Percentiles rank a stretch among this genome's conserved stretches.
phyloP scores from a whole-genome alignment of 192 early-diverging fungal species.

The Backusella australiensis region DNA sequence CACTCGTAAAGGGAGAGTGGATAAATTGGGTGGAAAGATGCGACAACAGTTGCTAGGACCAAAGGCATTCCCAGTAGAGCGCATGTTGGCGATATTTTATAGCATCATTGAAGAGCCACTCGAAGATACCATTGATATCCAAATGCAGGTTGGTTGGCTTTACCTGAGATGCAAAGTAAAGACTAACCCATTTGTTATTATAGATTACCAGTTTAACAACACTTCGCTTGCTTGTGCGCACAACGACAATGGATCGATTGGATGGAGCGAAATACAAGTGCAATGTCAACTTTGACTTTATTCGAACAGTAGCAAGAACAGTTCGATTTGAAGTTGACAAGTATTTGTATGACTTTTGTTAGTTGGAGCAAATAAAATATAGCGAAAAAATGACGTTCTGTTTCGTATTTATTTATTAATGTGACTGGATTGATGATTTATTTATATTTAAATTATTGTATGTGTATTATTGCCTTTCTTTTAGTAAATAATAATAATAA shows the following conservation, averaged over 20 bases:
- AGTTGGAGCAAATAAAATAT: background rate
- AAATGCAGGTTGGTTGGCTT: slow-evolving; percentile 47
- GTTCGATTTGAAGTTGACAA: slow-evolving; percentile 86
- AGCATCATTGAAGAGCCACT: slow-evolving; percentile 72
- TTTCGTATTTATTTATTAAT: background rate
- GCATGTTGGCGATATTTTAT: slow-evolving; percentile 97
- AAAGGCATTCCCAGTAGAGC: slow-evolving; percentile 90
- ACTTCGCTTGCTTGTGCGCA: slow-evolving; percentile 70
- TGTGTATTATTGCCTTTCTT: background rate
- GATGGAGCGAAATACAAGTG: slow-evolving; percentile 88
- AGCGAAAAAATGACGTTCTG: background rate
- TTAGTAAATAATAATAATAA: background rate
- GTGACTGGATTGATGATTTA: background rate
- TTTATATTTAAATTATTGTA: background rate
- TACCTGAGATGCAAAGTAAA: background rate
- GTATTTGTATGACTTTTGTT: slow-evolving; percentile 68
- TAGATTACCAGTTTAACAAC: slow-evolving; percentile 86
- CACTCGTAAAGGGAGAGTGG: slow-evolving; percentile 40
- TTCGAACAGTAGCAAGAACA: slow-evolving; percentile 66
- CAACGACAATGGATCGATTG: slow-evolving; percentile 68
- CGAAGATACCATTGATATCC: slow-evolving; percentile 75
- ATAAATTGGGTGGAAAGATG: slow-evolving; percentile 48
- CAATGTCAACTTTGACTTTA: slow-evolving; percentile 81
- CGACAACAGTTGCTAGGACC: slow-evolving; percentile 91
- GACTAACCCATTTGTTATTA: background rate